Percentiles rank a stretch among this genome's conserved stretches.
These are phyloP conservation scores for Aleurites moluccanus DNA, from an alignment of 441 rosid species.

Conservation along the genomic window DNA sequence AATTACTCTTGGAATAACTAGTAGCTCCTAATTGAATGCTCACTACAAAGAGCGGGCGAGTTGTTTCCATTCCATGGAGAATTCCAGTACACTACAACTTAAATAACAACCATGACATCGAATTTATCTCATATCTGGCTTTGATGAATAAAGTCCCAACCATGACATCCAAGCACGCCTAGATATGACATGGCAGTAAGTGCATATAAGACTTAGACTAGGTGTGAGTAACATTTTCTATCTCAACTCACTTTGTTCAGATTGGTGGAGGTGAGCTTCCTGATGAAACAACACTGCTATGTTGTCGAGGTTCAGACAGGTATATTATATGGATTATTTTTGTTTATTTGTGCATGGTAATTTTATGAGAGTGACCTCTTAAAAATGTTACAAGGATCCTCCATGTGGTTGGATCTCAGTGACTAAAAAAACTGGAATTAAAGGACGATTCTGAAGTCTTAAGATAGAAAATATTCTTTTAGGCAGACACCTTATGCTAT, in stretches of 20 bases:
- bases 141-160: too few species aligned
- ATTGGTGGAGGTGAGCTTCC: constrained; percentile 89
- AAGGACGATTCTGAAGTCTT: neutral
- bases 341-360: neutral
- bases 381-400: constrained; percentile 9
- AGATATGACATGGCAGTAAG: too few species aligned
- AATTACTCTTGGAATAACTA: too few species aligned
- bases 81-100: too few species aligned
- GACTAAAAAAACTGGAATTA: neutral
- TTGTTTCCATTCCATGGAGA: too few species aligned
- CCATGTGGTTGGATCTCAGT: constrained; percentile 19
- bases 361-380: neutral
- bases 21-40: too few species aligned
- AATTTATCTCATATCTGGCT: too few species aligned
- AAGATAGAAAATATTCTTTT: neutral
- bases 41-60: too few species aligned
- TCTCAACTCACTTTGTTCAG: constrained; percentile 47
- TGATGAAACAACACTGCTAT: constrained; percentile 80
- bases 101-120: too few species aligned
- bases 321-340: constrained; percentile 31
- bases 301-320: constrained; percentile 98
- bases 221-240: constrained; percentile 27
- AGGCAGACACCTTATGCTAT: neutral
- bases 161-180: too few species aligned
- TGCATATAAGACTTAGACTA: too few species aligned